Evolutionary conservation across 495 filamentous ascomycete species (phyloP), one percentile per base, ranked within the genome.

Genomic region (Poronia punctata): DNA sequence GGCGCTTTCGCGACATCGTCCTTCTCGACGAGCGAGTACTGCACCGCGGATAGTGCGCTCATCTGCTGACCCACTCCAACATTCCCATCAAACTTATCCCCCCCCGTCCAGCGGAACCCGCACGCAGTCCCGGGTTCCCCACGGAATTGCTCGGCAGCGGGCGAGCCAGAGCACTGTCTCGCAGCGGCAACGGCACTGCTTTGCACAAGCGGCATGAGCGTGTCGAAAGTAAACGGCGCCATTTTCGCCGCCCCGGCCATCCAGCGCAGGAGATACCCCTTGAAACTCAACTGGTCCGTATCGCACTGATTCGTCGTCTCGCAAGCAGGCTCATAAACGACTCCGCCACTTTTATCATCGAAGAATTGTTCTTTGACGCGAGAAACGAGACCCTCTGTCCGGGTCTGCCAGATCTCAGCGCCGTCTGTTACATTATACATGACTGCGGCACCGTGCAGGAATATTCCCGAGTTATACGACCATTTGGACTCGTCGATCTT

Each of bases 391-490:
- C 77, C 75, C 12, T 75, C 60, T 7, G 79, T 60, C 24, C 71
- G 72, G 2, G 62, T 50, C 42, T 71, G 73, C 83, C 84, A 88
- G 31, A 61, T 61, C 54, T 65, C 37, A 59, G 72, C 68, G 34
- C 57, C 49, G 21, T 54, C 45, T 16, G 77, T 80, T 44, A 77
- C 54, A 53, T 88, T 87, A 66, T 82, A 84, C 83, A 90, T 87
- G 53, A 78, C 75, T 12, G 82, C 82, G 4, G 82, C 75, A 9
- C 86, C 86, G 40, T 75, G 75, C 29, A 89, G 66, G 54, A 76
- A 86, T 11, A 83, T 80, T 29, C 77, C 86, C 24, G 82, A 74
- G 57, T 84, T 85, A 62, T 89, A 89, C 1, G 76, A 75, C 80
- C 81, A 88, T 60, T 88, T 82, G 34, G 78, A 68, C 45, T 71